phyloP scores from a whole-genome alignment of 352 stramenopile genomes.

The Phytopythium montanum region DNA sequence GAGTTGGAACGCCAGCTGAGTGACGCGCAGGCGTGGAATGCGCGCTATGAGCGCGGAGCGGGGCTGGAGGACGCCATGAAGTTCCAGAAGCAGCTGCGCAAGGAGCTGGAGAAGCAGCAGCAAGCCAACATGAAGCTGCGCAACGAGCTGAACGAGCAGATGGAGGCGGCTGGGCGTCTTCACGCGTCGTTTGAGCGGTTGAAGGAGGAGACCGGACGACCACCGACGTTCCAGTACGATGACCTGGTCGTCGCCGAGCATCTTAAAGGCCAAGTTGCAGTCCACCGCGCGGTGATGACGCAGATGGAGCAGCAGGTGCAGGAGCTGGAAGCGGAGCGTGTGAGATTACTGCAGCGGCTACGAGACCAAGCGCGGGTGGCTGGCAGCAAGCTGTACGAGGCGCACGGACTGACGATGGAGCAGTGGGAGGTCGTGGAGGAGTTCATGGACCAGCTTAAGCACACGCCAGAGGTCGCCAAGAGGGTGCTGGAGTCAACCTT shows the following conservation, averaged over 20 bases:
- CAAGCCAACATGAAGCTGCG: conserved; percentile 55
- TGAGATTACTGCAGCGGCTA: conserved; percentile 53
- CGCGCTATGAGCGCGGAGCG: conserved; percentile 57
- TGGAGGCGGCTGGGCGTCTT: conserved; percentile 52
- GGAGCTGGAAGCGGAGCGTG: conserved; percentile 56
- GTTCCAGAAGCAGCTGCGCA: conserved; percentile 66
- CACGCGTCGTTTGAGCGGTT: conserved; percentile 55
- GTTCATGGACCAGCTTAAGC: conserved; percentile 66
- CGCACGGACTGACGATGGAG: conserved; percentile 49
- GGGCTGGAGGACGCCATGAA: conserved; percentile 73
- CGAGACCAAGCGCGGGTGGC: conserved; percentile 47
- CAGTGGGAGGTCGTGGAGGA: conserved; percentile 54
- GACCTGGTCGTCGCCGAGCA: conserved; percentile 49
- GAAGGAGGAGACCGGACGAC: conserved; percentile 48
- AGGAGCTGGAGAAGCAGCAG: conserved; percentile 59
- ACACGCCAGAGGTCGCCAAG: conserved; percentile 51
- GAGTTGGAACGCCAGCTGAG: conserved; percentile 56
- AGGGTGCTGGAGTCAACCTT: conserved; percentile 16
- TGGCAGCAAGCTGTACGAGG: conserved; percentile 48
- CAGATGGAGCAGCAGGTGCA: conserved; percentile 66
- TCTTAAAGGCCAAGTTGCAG: conserved; percentile 51
- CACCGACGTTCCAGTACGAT: conserved; percentile 50
- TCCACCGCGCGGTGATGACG: conserved; percentile 46
- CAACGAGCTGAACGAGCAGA: conserved; percentile 53
- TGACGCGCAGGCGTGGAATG: conserved; percentile 61